Evolutionary conservation across 345 rosid species (phyloP).

Genomic region (Zanthoxylum bungeanum): DNA sequence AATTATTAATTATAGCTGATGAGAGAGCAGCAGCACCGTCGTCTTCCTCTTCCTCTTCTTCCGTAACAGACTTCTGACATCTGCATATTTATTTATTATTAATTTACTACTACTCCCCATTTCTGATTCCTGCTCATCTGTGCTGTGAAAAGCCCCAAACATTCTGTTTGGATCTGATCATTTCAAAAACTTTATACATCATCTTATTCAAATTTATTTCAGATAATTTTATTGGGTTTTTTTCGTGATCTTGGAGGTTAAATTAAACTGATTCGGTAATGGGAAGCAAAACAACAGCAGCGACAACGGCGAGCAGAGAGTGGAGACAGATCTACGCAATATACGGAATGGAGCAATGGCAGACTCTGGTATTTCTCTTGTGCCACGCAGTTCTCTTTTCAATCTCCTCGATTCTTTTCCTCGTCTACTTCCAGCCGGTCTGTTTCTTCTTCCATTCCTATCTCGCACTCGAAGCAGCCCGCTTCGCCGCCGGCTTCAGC

Average conservation of each 20-base stretch:
- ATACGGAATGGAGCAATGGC: conserved; percentile 93
- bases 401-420: conserved; percentile 54
- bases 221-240: too few relatives aligned
- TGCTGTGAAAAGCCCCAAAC: background rate
- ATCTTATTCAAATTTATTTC: too few relatives aligned
- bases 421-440: conserved; percentile 62
- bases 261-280: too few relatives aligned
- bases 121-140: background rate
- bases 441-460: conserved; percentile 44
- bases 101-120: background rate
- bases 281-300: conserved; percentile 32
- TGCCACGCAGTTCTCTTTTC: conserved; percentile 71
- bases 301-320: conserved; percentile 41
- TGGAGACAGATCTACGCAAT: conserved; percentile 95
- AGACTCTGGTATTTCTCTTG: conserved; percentile 64
- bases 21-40: background rate
- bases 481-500: conserved; percentile 73
- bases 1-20: background rate
- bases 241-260: too few relatives aligned
- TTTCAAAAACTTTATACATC: too few relatives aligned
- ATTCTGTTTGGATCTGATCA: background rate
- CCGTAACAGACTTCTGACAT: background rate
- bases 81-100: conserved; percentile 2
- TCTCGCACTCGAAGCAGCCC: conserved; percentile 44
- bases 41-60: background rate